Evolutionary conservation across 148 eudicot species (phyloP).

Genomic region (Nyssa sinensis): DNA sequence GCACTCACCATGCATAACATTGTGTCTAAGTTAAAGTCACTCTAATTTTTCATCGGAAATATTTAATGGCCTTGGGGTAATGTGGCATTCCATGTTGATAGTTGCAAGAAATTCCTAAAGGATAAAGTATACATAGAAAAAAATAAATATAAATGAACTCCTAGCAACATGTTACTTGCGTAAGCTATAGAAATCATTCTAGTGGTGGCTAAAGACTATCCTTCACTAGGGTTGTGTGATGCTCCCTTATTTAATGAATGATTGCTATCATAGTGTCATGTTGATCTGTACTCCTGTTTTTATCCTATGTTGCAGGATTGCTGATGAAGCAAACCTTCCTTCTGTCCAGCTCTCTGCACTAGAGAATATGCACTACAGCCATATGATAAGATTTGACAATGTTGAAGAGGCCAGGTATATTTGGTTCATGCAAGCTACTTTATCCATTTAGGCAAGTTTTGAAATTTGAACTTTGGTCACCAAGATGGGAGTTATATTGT

Average conservation of each 20-base stretch:
- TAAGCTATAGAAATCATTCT: background rate
- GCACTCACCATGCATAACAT: background rate
- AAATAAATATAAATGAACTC: background rate
- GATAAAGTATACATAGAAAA: background rate
- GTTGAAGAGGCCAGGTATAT: slow-evolving; percentile 84
- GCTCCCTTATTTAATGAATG: background rate
- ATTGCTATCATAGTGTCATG: background rate
- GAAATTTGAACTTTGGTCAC: background rate
- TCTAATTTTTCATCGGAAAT: background rate
- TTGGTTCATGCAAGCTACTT: background rate
- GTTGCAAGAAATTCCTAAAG: background rate
- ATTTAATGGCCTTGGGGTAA: background rate
- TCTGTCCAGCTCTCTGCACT: slow-evolving; percentile 67
- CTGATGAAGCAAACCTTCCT: slow-evolving; percentile 56
- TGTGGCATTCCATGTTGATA: background rate
- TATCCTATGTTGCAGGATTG: slow-evolving; percentile 57
- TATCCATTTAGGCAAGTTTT: background rate
- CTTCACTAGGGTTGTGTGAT: background rate
- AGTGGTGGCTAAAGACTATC: background rate
- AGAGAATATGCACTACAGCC: slow-evolving; percentile 93
- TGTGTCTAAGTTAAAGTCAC: background rate
- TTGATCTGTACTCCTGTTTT: slow-evolving; percentile 10
- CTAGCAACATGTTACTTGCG: background rate
- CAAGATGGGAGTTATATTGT: background rate
- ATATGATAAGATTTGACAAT: slow-evolving; percentile 91